Percentiles rank a stretch among this genome's conserved stretches.
These are phyloP conservation scores for Neoboletus brunneissimus DNA, from an alignment of 768 basidiomycete species.

Conservation along the genomic window DNA sequence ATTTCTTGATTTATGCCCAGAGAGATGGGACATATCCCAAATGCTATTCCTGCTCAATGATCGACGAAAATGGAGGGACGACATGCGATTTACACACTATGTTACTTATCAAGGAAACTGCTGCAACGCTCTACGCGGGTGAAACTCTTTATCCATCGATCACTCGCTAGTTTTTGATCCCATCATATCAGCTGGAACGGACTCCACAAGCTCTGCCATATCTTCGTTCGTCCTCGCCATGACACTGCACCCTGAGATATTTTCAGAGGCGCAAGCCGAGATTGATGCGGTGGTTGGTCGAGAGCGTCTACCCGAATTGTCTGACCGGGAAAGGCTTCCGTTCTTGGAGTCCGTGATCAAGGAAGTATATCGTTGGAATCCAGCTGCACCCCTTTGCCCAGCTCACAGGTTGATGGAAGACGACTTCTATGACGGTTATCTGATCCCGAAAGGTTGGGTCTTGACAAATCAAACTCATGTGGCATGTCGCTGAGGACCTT, in stretches of 20 bases:
- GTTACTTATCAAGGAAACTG: constrained; percentile 5
- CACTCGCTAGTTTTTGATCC: neutral
- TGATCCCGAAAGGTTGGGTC: neutral
- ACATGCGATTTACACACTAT: neutral
- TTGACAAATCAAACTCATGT: neutral
- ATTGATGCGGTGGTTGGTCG: neutral
- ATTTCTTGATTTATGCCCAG: neutral
- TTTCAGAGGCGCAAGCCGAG: neutral
- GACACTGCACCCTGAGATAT: constrained; percentile 3
- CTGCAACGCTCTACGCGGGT: constrained; percentile 1
- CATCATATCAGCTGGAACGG: neutral
- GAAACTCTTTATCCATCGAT: neutral
- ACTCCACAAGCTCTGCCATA: constrained; percentile 4
- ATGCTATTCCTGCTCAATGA: constrained; percentile 5
- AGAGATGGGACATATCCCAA: neutral
- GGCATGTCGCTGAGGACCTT: neutral
- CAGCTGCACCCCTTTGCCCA: constrained; percentile 6
- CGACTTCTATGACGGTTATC: constrained; percentile 3
- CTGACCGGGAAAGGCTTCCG: constrained; percentile 41
- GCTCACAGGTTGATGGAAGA: constrained; percentile 13
- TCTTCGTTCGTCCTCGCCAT: constrained; percentile 2
- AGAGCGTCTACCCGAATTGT: neutral
- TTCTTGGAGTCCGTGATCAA: constrained; percentile 33
- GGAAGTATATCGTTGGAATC: constrained; percentile 23
- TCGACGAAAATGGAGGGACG: constrained; percentile 2